Conservation (phyloP, 2,329 filamentous ascomycete species). For the Grosmannia penicillata region DNA sequence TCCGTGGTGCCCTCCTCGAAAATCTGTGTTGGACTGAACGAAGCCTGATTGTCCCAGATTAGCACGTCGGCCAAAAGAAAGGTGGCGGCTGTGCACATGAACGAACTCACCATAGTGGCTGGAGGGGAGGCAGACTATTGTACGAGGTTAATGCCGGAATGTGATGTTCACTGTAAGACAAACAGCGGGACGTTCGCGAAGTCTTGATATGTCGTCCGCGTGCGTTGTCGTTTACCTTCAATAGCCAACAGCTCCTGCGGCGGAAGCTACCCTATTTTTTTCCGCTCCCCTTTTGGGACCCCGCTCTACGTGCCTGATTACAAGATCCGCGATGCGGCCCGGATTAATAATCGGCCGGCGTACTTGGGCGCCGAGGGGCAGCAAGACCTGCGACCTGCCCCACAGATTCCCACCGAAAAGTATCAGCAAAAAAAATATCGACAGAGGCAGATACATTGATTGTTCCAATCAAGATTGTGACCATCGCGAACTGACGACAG, state of each 20-base stretch:
- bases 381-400: slow-evolving; percentile 5
- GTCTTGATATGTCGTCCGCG: too few relatives aligned
- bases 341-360: slow-evolving; percentile 2
- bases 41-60: too few relatives aligned
- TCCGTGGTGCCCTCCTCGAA: slow-evolving; percentile 94
- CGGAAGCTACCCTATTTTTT: slow-evolving; percentile 3
- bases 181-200: too few relatives aligned
- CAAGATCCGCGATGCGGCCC: not conserved
- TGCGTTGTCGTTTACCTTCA: too few relatives aligned
- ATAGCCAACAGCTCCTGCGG: too few relatives aligned
- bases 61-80: too few relatives aligned
- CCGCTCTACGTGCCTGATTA: not conserved
- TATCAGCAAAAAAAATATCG: slow-evolving; percentile 5
- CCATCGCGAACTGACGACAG: too few relatives aligned
- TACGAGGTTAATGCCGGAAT: too few relatives aligned
- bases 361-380: not conserved
- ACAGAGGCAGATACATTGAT: not conserved
- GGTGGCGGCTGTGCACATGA: too few relatives aligned
- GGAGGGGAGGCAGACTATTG: too few relatives aligned
- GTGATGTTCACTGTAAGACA: too few relatives aligned
- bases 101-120: too few relatives aligned
- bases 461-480: not conserved
- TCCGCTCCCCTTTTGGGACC: not conserved
- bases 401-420: slow-evolving; percentile 7
- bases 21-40: slow-evolving; percentile 87